Base-by-base conservation (phyloP, 2,329 filamentous ascomycete genomes). In the Mariannaea elegans region DNA sequence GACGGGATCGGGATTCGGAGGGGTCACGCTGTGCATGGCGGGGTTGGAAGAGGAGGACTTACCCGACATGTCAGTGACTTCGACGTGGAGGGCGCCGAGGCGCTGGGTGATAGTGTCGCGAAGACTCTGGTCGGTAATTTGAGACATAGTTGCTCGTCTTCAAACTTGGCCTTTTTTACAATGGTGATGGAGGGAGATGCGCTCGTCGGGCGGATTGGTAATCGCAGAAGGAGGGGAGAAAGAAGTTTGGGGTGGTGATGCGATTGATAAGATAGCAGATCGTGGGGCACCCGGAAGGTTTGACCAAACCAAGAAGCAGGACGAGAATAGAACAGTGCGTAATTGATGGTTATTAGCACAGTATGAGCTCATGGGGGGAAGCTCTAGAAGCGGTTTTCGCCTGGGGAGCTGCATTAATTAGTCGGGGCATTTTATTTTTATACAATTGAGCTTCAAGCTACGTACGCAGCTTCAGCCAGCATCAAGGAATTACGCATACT, bases 61-160 rank as follows among this genome's bases (percentile, higher is more conserved):
- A 97, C 94, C 94, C 65, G 93, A 97, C 82, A 97, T 88, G 79
- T 98, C 94, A 65, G 92, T 90, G 68, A 97, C 93, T 71, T 95
- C 89, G 64, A 97, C 93, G 79, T 96, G 87, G 24, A 84, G 83
- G 19, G 93, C 93, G 57, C 87, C 83, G 54, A 97, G 82, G 65
- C 88, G 87, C 68, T 90, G 81, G 34, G 82, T 84, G 67, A 97
- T 84, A 60, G 90, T 91, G 41, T 81, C 80, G 72, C 85, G 88
- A 54, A 98, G 82, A 47, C 83, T 84, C 34, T 88, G 87, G 61
- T 93, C 88, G 41, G 93, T 94, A 71, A 97, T 89, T 64, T 84
- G 80, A 51, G 81, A 83, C 80, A 87, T 86, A 54, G 66, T 63
- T 46, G 45, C n/a, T 29, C 46, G 18, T 32, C 27, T 23, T 42